These are phyloP conservation scores for Teratosphaeria gauchensis DNA, from an alignment of 2,329 filamentous ascomycete genomes.

Conservation along the genomic window DNA sequence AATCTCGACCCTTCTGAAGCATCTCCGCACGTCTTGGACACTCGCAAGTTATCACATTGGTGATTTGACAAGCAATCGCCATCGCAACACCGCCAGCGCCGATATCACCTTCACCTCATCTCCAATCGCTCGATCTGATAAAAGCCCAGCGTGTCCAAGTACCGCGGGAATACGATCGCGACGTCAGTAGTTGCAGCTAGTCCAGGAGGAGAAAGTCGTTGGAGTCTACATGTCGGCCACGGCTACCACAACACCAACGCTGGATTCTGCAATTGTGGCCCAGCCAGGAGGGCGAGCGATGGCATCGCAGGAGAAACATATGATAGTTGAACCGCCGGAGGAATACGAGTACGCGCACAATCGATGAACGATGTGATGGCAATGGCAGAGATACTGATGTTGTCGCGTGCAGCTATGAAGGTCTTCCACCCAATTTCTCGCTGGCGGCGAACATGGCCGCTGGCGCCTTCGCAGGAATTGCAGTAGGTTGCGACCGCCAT, in stretches of 20 bases:
- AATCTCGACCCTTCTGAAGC: background rate
- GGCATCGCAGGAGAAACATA: constrained; percentile 22
- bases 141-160: background rate
- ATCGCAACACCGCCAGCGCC: background rate
- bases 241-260: constrained; percentile 1
- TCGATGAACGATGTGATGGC: constrained; percentile 1
- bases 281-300: constrained; percentile 12
- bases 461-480: constrained; percentile 92
- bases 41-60: background rate
- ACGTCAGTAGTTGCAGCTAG: background rate
- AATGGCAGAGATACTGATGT: constrained; percentile 7
- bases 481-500: constrained; percentile 48
- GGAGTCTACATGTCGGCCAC: constrained; percentile 7
- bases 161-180: background rate
- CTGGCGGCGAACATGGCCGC: constrained; percentile 90
- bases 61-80: background rate
- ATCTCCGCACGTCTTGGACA: background rate
- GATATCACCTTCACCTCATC: background rate
- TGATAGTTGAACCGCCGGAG: constrained; percentile 22
- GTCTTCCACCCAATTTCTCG: constrained; percentile 87
- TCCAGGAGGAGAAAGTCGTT: background rate
- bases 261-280: constrained; percentile 10
- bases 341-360: constrained; percentile 25
- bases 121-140: background rate
- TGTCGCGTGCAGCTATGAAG: constrained; percentile 63